Evolutionary conservation across 495 filamentous ascomycete genomes (phyloP), one percentile per base, ranked within the genome.

Genomic region (Aspergillus bertholletiae): DNA sequence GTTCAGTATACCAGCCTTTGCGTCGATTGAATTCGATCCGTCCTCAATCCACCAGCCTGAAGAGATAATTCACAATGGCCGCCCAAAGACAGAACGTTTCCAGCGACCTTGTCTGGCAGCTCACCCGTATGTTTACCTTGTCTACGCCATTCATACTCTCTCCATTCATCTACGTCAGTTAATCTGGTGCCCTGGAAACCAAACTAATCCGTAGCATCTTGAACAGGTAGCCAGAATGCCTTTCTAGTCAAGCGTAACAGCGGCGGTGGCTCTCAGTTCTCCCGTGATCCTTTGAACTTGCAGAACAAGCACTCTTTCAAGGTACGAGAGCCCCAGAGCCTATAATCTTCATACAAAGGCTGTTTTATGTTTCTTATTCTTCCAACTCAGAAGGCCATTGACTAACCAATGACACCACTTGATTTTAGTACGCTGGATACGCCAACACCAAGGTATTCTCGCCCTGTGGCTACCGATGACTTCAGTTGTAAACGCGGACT

Each of bases 211-310:
- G 15, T 23, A 41, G 15, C 11, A 9, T 57, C 35, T 49, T 63
- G 47, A 58, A 62, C 67, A 96, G 91, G 92, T 71, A 71, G 68
- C 70, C 79, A 88, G 74, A 95, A 91, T 75, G 69, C 89, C 69
- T 94, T 79, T 81, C 84, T 97, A 72, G 89, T 93, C 63, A 95
- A 96, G 85, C 85, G 91, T 73, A 90, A 84, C 71, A 67, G 72
- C 54, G 79, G 77, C 58, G 89, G 88, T 62, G 86, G 88, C 65
- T 77, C 86, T 60, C 88, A 86, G 74, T 92, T 98, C 83, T 97
- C 94, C 57, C 88, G 87, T 46, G 95, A 98, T 69, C 88, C 90
- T 60, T 75, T 96, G 59, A 98, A 97, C 80, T 71, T 97, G 65
- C 77, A 76, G 65, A 97, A 97, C 85, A 78, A 88, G 73, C 87